These are phyloP conservation scores for Leucosporidium yakuticum DNA, from an alignment of 768 basidiomycete genomes.

Conservation along the genomic window DNA sequence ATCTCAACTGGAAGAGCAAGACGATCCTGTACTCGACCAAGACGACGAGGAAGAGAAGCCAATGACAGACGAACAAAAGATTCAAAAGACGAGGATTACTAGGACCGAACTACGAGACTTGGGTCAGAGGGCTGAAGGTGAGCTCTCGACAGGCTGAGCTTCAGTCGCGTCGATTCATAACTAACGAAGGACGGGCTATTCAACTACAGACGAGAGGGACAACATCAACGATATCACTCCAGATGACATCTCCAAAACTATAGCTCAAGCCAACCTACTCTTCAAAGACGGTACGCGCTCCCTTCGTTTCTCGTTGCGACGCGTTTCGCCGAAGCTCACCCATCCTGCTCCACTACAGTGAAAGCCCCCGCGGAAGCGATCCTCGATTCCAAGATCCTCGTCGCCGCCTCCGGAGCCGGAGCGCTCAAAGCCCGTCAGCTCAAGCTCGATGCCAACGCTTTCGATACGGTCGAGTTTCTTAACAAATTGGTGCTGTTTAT, in stretches of 20 bases:
- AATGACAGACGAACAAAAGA: too few relatives aligned
- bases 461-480: constrained; percentile 89
- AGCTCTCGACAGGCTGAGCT: too few relatives aligned
- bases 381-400: constrained; percentile 75
- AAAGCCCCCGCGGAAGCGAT: constrained; percentile 80
- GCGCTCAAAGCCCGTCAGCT: constrained; percentile 84
- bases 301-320: background rate
- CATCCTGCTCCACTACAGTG: constrained; percentile 47
- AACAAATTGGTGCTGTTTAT: constrained; percentile 65
- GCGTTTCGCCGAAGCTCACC: background rate
- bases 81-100: too few relatives aligned
- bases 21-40: too few relatives aligned
- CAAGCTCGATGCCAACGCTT: constrained; percentile 78
- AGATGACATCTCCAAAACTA: constrained; percentile 20
- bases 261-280: constrained; percentile 32
- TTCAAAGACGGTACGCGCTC: constrained; percentile 35
- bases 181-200: too few relatives aligned
- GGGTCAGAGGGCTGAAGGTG: too few relatives aligned
- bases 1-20: too few relatives aligned
- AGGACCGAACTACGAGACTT: too few relatives aligned
- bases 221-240: constrained; percentile 34
- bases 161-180: too few relatives aligned
- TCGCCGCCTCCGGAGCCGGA: constrained; percentile 68
- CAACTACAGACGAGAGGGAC: too few relatives aligned
- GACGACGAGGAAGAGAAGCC: too few relatives aligned